Base-by-base conservation (phyloP, 768 basidiomycete genomes). In the Termitomyces sp. region DNA sequence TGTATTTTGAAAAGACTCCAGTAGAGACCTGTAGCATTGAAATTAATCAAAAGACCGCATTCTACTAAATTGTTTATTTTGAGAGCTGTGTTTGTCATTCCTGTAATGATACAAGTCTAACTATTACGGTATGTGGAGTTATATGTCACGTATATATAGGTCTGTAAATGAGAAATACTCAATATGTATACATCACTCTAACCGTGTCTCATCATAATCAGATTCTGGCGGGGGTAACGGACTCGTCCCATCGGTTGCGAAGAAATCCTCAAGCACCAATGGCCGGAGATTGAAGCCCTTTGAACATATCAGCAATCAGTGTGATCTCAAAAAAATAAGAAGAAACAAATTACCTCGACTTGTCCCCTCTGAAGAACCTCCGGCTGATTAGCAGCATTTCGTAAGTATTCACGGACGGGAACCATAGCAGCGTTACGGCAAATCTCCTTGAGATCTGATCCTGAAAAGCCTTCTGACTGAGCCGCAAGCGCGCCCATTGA, bases 371-470 rank as follows among this genome's bases (percentile, higher is more conserved):
- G 82, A 66, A 72, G 71, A 61, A 66, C 72, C 67, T 67, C 77
- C 64, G 72, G 75, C 33, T 77, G 73, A 33, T 71, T 70, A 53
- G 74, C 72, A 16, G 78, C 73, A 28, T 68, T 73, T 36, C 85
- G 78, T 78, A 94, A 85, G 63, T 85, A 88, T 66, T 95, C 93
- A 28, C 92, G 83, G 22, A 95, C 88, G 6, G 94, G 92, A 1
- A 86, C 82, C 94, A 98, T 96, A 0, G 92, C 94, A 1, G 96
- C 95, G 63, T 86, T 94, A 54, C 96, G 80, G 70, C 95, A 98
- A 14, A 95, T 76, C 73, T 99, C 96, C 64, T 87, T 84, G 54
- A 98, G 73, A 70, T 98, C 96, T 2, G 93, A 94, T 4, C 96
- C 95, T 2, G 94, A 95, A 26, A 85, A 74, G 1, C 92, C 90